Evolutionary conservation across 176 grass and related monocot species (phyloP).

Genomic region (Aegilops tauschii): DNA sequence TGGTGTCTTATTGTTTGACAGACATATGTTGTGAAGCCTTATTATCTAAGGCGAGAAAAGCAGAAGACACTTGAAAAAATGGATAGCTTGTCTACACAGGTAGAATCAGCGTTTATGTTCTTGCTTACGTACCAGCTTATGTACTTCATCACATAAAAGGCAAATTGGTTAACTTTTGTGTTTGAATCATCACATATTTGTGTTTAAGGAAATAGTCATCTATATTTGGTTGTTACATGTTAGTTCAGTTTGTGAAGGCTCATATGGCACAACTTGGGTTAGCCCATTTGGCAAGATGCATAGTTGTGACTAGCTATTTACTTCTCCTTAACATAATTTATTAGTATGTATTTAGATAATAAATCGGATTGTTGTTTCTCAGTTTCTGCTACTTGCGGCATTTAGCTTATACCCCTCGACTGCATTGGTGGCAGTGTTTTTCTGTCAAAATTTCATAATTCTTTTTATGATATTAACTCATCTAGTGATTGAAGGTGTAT

Average conservation of each 20-base stretch:
- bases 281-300: neutral
- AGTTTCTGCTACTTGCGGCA: neutral
- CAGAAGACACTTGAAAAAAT: constrained; percentile 69
- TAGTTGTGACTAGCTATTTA: neutral
- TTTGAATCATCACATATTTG: constrained; percentile 21
- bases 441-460: constrained; percentile 12
- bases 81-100: constrained; percentile 69
- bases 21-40: constrained; percentile 91
- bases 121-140: constrained; percentile 16
- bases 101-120: constrained; percentile 37
- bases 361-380: neutral
- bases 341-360: neutral
- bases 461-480: neutral
- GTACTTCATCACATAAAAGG: neutral
- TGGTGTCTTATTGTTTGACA: constrained; percentile 46
- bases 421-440: constrained; percentile 4
- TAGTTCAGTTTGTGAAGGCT: constrained; percentile 11
- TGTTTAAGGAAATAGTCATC: constrained; percentile 24
- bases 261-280: neutral
- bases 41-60: constrained; percentile 57
- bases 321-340: neutral
- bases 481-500: neutral
- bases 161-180: neutral
- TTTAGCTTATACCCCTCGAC: neutral
- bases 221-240: constrained; percentile 13